These are phyloP conservation scores for Pseudogymnoascus sp. DNA, from an alignment of 2,329 filamentous ascomycete genomes.

Conservation along the genomic window DNA sequence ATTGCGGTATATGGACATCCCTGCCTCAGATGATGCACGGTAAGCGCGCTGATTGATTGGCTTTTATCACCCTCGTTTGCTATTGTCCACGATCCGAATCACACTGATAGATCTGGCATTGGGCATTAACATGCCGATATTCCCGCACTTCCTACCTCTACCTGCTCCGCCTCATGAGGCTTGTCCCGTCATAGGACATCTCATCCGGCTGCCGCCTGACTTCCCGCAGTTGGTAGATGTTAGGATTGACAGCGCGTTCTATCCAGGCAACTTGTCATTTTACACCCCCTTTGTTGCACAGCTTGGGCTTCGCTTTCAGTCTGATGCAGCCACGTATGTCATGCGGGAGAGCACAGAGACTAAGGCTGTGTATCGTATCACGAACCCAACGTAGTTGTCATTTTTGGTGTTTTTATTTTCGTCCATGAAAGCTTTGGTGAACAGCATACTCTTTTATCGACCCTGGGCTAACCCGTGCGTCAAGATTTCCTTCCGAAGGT, in stretches of 20 bases:
- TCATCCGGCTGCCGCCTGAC: not conserved
- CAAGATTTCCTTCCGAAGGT: conserved; percentile 6
- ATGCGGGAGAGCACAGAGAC: conserved; percentile 2
- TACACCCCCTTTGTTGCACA: not conserved
- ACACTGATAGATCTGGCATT: not conserved
- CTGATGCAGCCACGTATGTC: conserved; percentile 7
- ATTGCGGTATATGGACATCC: conserved; percentile 28
- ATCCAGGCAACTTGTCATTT: conserved; percentile 7
- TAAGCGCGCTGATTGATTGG: conserved; percentile 18
- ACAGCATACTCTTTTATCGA: not conserved
- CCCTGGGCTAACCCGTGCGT: conserved; percentile 1
- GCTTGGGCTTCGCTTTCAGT: conserved; percentile 2
- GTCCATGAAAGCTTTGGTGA: not conserved
- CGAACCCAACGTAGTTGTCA: conserved; percentile 9
- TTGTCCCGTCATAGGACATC: conserved; percentile 3
- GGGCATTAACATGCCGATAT: conserved; percentile 6
- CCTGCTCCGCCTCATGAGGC: not conserved
- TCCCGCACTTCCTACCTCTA: conserved; percentile 1
- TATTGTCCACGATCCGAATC: conserved; percentile 3
- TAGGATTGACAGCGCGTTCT: not conserved
- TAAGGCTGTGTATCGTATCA: conserved; percentile 3
- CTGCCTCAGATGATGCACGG: conserved; percentile 30
- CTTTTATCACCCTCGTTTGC: conserved; percentile 3
- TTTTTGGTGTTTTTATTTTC: conserved; percentile 6
- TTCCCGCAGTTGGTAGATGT: not conserved